Conservation (phyloP, 345 rosid species). For the Pseudoturritis turrita region DNA sequence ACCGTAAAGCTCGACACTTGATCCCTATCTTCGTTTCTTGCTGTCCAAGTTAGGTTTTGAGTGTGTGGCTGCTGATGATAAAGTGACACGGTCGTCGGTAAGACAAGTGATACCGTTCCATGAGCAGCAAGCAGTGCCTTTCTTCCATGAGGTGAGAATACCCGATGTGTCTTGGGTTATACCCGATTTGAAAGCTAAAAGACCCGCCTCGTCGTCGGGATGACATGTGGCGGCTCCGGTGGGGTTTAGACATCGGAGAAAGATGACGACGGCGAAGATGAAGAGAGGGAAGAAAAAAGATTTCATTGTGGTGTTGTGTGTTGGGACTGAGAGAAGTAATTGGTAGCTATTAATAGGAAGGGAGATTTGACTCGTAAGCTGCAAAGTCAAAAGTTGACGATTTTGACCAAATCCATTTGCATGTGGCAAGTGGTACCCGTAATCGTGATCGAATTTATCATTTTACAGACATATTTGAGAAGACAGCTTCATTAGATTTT, state of each 20-base stretch:
- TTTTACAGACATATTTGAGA: no score
- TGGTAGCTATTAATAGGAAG: neutral
- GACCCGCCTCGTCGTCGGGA: conserved; percentile 61
- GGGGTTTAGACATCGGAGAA: conserved; percentile 13
- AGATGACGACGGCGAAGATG: conserved; percentile 7
- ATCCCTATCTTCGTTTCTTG: no score
- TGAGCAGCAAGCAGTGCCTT: conserved; percentile 64
- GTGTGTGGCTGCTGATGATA: no score
- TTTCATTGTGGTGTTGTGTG: conserved; percentile 5
- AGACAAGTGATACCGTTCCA: conserved; percentile 57
- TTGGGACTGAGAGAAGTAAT: neutral
- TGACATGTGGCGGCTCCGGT: conserved; percentile 49
- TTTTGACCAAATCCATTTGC: no score
- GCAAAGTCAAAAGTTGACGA: no score
- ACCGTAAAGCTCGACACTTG: no score
- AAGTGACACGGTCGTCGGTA: conserved; percentile 42
- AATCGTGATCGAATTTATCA: no score
- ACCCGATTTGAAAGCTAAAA: conserved; percentile 63
- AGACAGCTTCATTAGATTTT: no score
- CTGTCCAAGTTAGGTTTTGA: no score
- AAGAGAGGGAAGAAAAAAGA: neutral
- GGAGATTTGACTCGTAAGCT: neutral
- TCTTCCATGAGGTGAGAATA: conserved; percentile 58
- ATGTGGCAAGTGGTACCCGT: no score
- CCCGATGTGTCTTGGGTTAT: conserved; percentile 67